phyloP scores from a whole-genome alignment of 257 asterid species.

The Jacaranda mimosifolia region DNA sequence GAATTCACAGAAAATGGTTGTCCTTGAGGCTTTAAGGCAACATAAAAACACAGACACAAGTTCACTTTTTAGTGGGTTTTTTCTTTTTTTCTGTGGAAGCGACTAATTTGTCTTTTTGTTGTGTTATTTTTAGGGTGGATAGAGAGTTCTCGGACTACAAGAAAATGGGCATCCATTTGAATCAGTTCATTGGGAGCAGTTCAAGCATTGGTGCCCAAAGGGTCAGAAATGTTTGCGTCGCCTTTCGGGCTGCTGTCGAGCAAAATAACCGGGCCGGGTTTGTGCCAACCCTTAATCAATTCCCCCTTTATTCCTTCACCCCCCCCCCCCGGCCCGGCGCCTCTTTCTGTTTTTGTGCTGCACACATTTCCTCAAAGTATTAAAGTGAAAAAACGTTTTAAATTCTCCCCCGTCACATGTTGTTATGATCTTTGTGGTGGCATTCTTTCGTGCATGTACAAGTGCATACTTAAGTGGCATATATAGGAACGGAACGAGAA shows the following conservation, averaged over 20 bases:
- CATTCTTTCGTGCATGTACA: too few relatives aligned
- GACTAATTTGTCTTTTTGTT: not conserved
- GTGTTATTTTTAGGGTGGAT: slow-evolving; percentile 50
- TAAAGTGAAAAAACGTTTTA: too few relatives aligned
- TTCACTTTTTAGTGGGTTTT: not conserved
- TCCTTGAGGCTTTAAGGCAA: not conserved
- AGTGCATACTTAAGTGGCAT: too few relatives aligned
- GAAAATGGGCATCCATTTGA: slow-evolving; percentile 81
- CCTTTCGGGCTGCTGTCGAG: slow-evolving; percentile 86
- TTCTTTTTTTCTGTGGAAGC: not conserved
- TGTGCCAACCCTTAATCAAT: too few relatives aligned
- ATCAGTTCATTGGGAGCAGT: slow-evolving; percentile 93
- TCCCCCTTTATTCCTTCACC: too few relatives aligned
- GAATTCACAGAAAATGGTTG: not conserved
- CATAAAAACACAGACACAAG: not conserved
- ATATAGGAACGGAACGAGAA: too few relatives aligned
- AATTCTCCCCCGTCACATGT: too few relatives aligned
- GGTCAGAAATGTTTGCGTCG: slow-evolving; percentile 75
- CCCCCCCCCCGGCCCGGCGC: too few relatives aligned
- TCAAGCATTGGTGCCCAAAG: slow-evolving; percentile 95
- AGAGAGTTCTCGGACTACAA: slow-evolving; percentile 79
- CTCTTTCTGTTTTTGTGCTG: not conserved
- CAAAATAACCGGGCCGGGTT: slow-evolving; percentile 73
- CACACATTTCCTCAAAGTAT: too few relatives aligned
- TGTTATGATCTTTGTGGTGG: too few relatives aligned